These are phyloP conservation scores for Podospora australis DNA, from an alignment of 495 filamentous ascomycete species.

Conservation along the genomic window DNA sequence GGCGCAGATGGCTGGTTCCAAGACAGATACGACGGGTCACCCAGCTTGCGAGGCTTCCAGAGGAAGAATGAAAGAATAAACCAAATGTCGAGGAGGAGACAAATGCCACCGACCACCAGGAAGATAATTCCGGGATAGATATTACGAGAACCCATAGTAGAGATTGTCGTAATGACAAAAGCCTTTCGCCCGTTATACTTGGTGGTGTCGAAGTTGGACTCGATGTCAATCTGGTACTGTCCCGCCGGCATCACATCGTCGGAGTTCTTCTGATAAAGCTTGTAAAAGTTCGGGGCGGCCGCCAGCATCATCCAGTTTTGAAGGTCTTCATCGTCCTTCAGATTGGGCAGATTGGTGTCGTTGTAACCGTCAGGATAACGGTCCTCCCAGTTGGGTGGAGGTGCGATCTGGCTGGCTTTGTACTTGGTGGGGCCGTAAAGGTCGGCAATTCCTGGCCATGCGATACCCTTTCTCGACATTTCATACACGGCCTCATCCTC, in stretches of 20 bases:
- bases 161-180: slow-evolving; percentile 87
- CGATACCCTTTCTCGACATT: slow-evolving; percentile 72
- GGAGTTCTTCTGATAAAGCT: slow-evolving; percentile 79
- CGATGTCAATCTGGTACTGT: slow-evolving; percentile 50
- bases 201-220: slow-evolving; percentile 68
- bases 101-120: slow-evolving; percentile 87
- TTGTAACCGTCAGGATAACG: slow-evolving; percentile 62
- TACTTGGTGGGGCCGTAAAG: slow-evolving; percentile 68
- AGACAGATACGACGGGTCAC: slow-evolving; percentile 92
- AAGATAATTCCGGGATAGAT: slow-evolving; percentile 96
- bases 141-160: slow-evolving; percentile 90
- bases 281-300: slow-evolving; percentile 91
- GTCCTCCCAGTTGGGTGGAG: slow-evolving; percentile 78
- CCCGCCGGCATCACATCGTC: slow-evolving; percentile 58
- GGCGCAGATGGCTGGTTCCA: slow-evolving; percentile 86
- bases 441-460: slow-evolving; percentile 76
- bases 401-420: slow-evolving; percentile 51
- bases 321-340: slow-evolving; percentile 71
- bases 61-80: slow-evolving; percentile 88
- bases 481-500: slow-evolving; percentile 45
- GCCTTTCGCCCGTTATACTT: slow-evolving; percentile 89
- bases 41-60: slow-evolving; percentile 85
- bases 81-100: slow-evolving; percentile 75
- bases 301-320: slow-evolving; percentile 99
- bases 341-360: slow-evolving; percentile 50